Percentiles rank a stretch among this genome's conserved stretches.
phyloP scores from a whole-genome alignment of 1,139 yeast species.

The Ashbya aceris region DNA sequence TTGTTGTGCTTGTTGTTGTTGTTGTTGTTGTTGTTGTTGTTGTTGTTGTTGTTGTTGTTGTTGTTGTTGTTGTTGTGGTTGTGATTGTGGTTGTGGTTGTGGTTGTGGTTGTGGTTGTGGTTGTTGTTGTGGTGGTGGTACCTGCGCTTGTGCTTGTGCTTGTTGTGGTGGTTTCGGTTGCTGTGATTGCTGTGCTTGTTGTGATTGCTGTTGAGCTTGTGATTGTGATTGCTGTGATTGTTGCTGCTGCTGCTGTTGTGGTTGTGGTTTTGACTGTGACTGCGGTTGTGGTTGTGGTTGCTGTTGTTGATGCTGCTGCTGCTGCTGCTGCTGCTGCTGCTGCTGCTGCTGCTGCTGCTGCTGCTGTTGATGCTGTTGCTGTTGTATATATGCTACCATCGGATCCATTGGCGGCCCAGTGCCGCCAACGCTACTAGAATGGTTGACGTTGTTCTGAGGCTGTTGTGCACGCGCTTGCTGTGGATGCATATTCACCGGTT shows the following conservation, averaged over 20 bases:
- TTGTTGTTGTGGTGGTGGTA: neutral
- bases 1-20: neutral
- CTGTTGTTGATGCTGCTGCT: conserved; percentile 5
- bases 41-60: neutral
- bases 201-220: neutral
- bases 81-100: neutral
- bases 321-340: conserved; percentile 8
- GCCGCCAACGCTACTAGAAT: neutral
- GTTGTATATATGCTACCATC: conserved; percentile 4
- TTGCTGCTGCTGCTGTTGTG: conserved; percentile 1
- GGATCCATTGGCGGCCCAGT: conserved; percentile 2
- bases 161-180: neutral
- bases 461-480: neutral
- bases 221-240: neutral
- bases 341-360: neutral
- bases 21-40: neutral
- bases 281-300: neutral
- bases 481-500: neutral
- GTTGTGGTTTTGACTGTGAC: neutral
- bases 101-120: neutral
- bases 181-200: conserved; percentile 2
- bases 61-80: neutral
- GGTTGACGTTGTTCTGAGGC: neutral
- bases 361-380: conserved; percentile 6
- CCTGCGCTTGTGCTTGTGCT: neutral